Evolutionary conservation across 345 rosid genomes (phyloP).

Genomic region (Geranium brycei): DNA sequence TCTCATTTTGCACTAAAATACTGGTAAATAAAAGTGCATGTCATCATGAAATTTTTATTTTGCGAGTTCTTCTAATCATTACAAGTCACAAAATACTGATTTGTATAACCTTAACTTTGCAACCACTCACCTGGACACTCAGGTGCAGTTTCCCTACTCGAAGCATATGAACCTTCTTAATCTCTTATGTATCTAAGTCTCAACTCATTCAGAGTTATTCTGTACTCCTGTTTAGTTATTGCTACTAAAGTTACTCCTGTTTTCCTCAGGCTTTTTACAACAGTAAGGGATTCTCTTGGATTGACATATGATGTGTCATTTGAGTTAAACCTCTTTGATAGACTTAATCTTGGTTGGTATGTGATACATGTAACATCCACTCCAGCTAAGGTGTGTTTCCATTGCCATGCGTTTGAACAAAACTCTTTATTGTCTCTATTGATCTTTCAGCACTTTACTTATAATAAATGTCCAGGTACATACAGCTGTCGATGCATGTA

Average conservation of each 20-base stretch:
- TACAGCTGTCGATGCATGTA: constrained; percentile 97
- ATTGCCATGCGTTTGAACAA: constrained; percentile 9
- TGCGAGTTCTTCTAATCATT: neutral
- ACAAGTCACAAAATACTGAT: neutral
- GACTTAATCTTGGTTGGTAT: constrained; percentile 97
- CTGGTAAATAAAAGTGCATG: neutral
- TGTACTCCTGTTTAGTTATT: no score
- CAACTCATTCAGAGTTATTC: neutral
- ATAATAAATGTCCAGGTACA: constrained; percentile 41
- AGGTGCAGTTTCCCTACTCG: neutral
- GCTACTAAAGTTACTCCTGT: neutral
- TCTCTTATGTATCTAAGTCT: neutral
- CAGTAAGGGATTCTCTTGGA: constrained; percentile 98
- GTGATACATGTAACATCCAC: constrained; percentile 97
- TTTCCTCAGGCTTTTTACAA: constrained; percentile 80
- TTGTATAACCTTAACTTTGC: neutral
- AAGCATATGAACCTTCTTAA: neutral
- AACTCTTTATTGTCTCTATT: constrained; percentile 4
- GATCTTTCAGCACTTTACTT: constrained; percentile 5
- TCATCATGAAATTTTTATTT: neutral
- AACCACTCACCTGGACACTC: neutral
- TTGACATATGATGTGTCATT: constrained; percentile 96
- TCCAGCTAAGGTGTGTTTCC: constrained; percentile 65
- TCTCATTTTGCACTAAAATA: no score
- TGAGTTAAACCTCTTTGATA: constrained; percentile 88